Conservation (phyloP, 345 rosid genomes). For the Toxicodendron radicans region DNA sequence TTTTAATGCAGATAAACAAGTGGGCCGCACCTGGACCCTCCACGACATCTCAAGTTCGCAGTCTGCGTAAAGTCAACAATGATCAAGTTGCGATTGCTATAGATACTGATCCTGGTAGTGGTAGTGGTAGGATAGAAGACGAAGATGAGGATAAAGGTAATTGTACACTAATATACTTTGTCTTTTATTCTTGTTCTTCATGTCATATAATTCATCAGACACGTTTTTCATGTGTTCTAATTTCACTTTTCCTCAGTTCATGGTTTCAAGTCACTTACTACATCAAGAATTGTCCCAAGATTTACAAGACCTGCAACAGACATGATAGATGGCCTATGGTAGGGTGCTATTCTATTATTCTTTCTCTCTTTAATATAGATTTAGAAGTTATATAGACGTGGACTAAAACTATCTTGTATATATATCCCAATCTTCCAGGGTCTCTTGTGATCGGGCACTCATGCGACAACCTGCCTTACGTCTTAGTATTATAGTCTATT, state of each 20-base stretch:
- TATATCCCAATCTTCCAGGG: constrained; percentile 47
- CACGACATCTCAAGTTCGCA: constrained; percentile 76
- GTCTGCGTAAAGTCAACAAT: constrained; percentile 77
- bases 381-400: background rate
- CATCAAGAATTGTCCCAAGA: constrained; percentile 77
- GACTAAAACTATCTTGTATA: background rate
- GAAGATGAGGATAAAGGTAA: constrained; percentile 95
- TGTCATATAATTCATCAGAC: background rate
- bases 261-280: constrained; percentile 90
- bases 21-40: constrained; percentile 56
- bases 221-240: background rate
- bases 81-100: constrained; percentile 92
- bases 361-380: background rate
- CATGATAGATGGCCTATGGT: constrained; percentile 93
- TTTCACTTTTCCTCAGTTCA: constrained; percentile 46
- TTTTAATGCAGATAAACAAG: constrained; percentile 62
- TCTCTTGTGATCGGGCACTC: constrained; percentile 89
- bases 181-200: background rate
- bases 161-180: background rate
- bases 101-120: constrained; percentile 50
- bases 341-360: constrained; percentile 9
- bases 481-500: constrained; percentile 78
- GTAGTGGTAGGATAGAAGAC: constrained; percentile 58
- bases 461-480: constrained; percentile 90
- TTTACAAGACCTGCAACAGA: constrained; percentile 78